Percentiles rank a stretch among this genome's conserved stretches.
These are phyloP conservation scores for Aegilops longissima DNA, from an alignment of 176 grass and related monocot genomes.

Conservation along the genomic window DNA sequence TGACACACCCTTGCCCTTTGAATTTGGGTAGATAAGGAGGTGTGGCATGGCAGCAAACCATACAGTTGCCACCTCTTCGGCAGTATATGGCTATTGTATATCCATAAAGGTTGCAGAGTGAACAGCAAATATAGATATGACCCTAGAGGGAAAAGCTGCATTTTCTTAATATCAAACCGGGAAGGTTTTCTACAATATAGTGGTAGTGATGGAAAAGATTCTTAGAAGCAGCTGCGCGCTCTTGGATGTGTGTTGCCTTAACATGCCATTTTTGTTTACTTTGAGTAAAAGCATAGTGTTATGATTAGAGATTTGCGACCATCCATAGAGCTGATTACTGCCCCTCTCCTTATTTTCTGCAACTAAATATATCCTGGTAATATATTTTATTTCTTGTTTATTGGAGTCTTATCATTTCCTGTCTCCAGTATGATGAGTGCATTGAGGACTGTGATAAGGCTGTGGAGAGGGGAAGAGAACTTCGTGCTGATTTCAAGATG, in stretches of 20 bases:
- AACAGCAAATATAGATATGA: neutral
- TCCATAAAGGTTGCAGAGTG: neutral
- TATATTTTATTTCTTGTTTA: neutral
- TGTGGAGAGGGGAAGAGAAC: slow-evolving; percentile 95
- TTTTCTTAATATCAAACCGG: neutral
- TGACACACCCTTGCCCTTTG: neutral
- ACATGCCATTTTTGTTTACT: neutral
- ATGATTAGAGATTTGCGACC: neutral
- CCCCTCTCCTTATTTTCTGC: neutral
- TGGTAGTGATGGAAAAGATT: neutral
- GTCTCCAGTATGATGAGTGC: slow-evolving; percentile 78
- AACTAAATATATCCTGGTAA: neutral
- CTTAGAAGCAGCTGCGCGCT: neutral
- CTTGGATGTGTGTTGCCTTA: neutral
- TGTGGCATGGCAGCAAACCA: neutral
- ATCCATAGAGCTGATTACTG: neutral
- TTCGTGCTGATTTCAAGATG: slow-evolving; percentile 97
- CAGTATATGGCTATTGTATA: neutral
- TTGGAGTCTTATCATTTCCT: slow-evolving; percentile 15
- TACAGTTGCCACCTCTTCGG: neutral
- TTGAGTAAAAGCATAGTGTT: neutral
- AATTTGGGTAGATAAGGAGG: neutral
- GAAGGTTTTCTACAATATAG: neutral
- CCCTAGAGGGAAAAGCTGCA: neutral
- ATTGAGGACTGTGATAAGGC: slow-evolving; percentile 96